Conservation (phyloP, 331 rosid genomes). For the Rosa hybrid region DNA sequence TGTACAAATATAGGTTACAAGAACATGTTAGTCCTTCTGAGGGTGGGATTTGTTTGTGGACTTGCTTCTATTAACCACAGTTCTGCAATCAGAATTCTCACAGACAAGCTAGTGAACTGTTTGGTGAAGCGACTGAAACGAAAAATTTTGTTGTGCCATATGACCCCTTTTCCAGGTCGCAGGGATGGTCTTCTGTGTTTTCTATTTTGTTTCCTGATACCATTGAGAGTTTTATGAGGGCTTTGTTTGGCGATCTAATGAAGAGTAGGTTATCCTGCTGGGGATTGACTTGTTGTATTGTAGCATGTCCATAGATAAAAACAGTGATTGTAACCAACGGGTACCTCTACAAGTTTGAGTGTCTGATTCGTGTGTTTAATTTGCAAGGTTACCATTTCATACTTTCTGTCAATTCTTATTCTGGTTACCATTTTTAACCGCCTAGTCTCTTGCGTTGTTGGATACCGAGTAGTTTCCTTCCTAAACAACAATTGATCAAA, state of each 20-base stretch:
- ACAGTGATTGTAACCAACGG: background rate
- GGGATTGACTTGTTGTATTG: conserved; percentile 4
- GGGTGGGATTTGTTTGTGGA: conserved; percentile 18
- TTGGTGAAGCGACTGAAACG: conserved; percentile 12
- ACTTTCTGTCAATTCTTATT: background rate
- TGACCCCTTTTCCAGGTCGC: conserved; percentile 19
- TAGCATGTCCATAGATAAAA: background rate
- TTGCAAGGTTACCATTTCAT: background rate
- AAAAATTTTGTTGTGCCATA: conserved; percentile 17
- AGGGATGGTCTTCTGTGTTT: conserved; percentile 11
- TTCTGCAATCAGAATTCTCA: conserved; percentile 26
- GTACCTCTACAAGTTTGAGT: background rate
- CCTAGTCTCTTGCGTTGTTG: background rate
- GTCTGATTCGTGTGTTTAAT: background rate
- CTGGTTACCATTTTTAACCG: background rate
- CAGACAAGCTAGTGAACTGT: conserved; percentile 3
- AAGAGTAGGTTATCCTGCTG: background rate
- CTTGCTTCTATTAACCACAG: conserved; percentile 26
- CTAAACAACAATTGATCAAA: too few species aligned
- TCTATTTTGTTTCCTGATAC: conserved; percentile 9
- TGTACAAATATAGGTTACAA: conserved; percentile 17
- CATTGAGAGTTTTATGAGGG: conserved; percentile 4
- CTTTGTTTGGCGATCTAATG: conserved; percentile 26
- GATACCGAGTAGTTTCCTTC: too few species aligned
- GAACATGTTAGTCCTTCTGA: conserved; percentile 8